A percentile compares a stretch with the other conserved stretches of the same genome.
Conservation (phyloP, 768 basidiomycete species). For the Lactarius vividus region DNA sequence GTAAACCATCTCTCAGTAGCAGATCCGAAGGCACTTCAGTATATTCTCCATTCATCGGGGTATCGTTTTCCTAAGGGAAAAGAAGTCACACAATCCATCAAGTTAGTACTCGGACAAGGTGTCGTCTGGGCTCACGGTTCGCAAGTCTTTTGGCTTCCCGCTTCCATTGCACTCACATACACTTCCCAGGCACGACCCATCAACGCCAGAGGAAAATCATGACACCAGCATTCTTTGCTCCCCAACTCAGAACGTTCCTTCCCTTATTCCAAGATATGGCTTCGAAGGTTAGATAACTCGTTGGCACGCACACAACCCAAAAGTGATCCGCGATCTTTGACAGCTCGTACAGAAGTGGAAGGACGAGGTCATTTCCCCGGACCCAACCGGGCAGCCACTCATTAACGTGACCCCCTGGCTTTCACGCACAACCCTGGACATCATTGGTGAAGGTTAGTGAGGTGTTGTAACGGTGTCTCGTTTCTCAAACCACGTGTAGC, state of each 20-base stretch:
- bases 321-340: not conserved
- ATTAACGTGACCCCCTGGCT: constrained; percentile 31
- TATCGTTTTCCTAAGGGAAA: constrained; percentile 30
- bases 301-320: not conserved
- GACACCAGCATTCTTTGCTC: constrained; percentile 33
- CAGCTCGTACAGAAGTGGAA: constrained; percentile 34
- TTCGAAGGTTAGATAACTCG: constrained; percentile 7
- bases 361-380: constrained; percentile 24
- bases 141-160: not conserved
- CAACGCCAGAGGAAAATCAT: constrained; percentile 33
- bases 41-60: constrained; percentile 34
- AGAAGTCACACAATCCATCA: constrained; percentile 14
- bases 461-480: not conserved
- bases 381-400: constrained; percentile 10
- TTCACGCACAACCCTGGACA: constrained; percentile 31
- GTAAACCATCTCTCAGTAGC: constrained; percentile 1
- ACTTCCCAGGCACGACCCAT: constrained; percentile 28
- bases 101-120: constrained; percentile 28
- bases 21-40: constrained; percentile 31
- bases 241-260: constrained; percentile 32
- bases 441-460: constrained; percentile 31
- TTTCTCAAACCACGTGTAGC: constrained; percentile 6
- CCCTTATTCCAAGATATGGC: constrained; percentile 29
- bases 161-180: not conserved
- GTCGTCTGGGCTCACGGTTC: constrained; percentile 29